Evolutionary conservation across 1,284 basidiomycete genomes (phyloP).

Genomic region (Fomitopsis palustris): DNA sequence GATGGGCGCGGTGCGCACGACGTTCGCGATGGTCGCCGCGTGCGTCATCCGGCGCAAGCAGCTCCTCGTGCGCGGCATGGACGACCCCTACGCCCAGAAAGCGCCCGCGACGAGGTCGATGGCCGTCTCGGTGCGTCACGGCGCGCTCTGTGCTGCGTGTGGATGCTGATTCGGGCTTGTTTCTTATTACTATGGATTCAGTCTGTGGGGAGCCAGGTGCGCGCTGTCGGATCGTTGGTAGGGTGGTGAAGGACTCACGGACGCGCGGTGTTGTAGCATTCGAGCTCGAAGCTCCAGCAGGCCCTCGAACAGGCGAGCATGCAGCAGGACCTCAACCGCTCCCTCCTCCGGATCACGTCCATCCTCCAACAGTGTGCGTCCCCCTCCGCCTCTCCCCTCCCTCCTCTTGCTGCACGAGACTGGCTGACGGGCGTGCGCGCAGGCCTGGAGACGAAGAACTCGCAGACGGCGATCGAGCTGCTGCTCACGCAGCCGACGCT

Average conservation of each 20-base stretch:
- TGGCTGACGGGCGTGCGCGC: background rate
- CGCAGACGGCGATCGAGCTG: constrained; percentile 79
- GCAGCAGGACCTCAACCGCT: constrained; percentile 82
- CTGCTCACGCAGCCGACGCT: constrained; percentile 77
- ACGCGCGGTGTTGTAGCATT: constrained; percentile 33
- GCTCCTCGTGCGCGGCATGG: constrained; percentile 70
- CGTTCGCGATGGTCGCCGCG: constrained; percentile 96
- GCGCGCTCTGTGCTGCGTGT: no score
- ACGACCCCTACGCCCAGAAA: constrained; percentile 66
- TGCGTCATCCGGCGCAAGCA: constrained; percentile 87
- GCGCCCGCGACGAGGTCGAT: constrained; percentile 30
- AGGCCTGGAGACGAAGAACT: constrained; percentile 59
- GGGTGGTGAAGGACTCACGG: background rate
- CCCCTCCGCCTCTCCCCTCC: background rate
- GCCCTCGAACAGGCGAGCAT: constrained; percentile 75
- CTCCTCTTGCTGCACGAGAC: background rate
- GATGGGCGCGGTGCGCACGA: constrained; percentile 95
- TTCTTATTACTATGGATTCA: no score
- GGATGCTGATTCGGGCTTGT: background rate
- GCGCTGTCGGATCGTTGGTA: background rate
- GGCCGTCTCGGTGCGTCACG: constrained; percentile 39
- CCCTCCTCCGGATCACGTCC: constrained; percentile 81
- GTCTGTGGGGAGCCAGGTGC: background rate
- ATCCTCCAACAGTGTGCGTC: constrained; percentile 75
- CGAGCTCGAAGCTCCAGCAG: constrained; percentile 53